Percentiles rank a stretch among this genome's conserved stretches.
Evolutionary conservation across 1,284 basidiomycete genomes (phyloP).

Genomic region (Ganoderma multipileum): DNA sequence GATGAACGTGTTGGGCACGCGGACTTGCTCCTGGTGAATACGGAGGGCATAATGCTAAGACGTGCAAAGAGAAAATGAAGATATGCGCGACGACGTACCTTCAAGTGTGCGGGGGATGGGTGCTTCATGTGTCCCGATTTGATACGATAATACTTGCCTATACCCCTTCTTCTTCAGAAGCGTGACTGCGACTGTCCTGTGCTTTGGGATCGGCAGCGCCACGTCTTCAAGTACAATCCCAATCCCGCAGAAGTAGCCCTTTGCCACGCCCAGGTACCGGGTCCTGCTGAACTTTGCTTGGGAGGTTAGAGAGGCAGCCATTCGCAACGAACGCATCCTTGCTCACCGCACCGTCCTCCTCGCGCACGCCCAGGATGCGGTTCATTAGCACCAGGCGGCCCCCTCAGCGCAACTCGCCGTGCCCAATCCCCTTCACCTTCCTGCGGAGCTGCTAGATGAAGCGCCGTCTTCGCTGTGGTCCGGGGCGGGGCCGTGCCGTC

Average conservation of each 20-base stretch:
- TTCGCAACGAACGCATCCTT: constrained; percentile 78
- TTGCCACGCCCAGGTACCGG: constrained; percentile 15
- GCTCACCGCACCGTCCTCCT: constrained; percentile 44
- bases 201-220: constrained; percentile 78
- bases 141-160: constrained; percentile 90
- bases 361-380: constrained; percentile 69
- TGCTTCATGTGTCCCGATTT: constrained; percentile 82
- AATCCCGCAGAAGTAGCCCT: constrained; percentile 30
- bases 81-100: constrained; percentile 49
- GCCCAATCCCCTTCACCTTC: constrained; percentile 64
- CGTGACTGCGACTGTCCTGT: no score
- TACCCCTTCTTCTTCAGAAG: constrained; percentile 70
- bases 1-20: constrained; percentile 97
- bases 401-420: constrained; percentile 71
- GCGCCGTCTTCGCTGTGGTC: constrained; percentile 91
- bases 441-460: constrained; percentile 85
- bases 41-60: neutral
- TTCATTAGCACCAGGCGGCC: no score
- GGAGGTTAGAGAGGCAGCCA: constrained; percentile 93
- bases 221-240: constrained; percentile 46
- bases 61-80: neutral
- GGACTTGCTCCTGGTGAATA: constrained; percentile 66
- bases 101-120: constrained; percentile 85
- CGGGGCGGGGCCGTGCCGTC: constrained; percentile 73
- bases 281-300: constrained; percentile 58